Evolutionary conservation across 257 asterid genomes (phyloP).

Genomic region (Anisodus acutangulus): DNA sequence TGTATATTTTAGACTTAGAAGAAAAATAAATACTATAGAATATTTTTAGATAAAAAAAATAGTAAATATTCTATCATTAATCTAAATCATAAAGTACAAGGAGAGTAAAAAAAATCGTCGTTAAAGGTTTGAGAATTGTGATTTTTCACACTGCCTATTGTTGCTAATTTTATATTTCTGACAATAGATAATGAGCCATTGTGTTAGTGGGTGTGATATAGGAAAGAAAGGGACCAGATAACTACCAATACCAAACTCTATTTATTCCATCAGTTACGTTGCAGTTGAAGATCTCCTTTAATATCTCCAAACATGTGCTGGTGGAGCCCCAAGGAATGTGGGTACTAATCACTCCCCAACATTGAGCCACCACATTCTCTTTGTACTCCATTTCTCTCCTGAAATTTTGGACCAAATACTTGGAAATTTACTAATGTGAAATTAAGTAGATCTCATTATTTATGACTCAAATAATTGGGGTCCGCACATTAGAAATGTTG

Average conservation of each 20-base stretch:
- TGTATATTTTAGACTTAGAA: too few relatives aligned
- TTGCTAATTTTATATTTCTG: too few relatives aligned
- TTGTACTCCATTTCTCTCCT: not conserved
- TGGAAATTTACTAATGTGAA: too few relatives aligned
- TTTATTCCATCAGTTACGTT: not conserved
- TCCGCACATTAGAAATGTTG: fast-evolving
- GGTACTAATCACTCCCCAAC: not conserved
- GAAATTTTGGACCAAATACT: not conserved
- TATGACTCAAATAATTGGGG: too few relatives aligned
- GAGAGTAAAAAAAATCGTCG: too few relatives aligned
- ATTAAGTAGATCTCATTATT: too few relatives aligned
- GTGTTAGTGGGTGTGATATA: not conserved
- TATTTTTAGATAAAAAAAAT: too few relatives aligned
- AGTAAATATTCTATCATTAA: too few relatives aligned
- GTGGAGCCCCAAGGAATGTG: not conserved
- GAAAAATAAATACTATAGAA: too few relatives aligned
- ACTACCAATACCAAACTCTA: not conserved
- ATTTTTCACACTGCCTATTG: too few relatives aligned
- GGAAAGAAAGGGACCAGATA: not conserved
- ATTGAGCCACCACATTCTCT: not conserved
- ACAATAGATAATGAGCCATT: not conserved
- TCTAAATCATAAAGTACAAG: too few relatives aligned
- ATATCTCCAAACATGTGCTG: not conserved
- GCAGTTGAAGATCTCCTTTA: not conserved
- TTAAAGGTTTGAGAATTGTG: too few relatives aligned